Evolutionary conservation across 164 flowering plant genomes (phyloP).

Genomic region (Berberis vulgaris): DNA sequence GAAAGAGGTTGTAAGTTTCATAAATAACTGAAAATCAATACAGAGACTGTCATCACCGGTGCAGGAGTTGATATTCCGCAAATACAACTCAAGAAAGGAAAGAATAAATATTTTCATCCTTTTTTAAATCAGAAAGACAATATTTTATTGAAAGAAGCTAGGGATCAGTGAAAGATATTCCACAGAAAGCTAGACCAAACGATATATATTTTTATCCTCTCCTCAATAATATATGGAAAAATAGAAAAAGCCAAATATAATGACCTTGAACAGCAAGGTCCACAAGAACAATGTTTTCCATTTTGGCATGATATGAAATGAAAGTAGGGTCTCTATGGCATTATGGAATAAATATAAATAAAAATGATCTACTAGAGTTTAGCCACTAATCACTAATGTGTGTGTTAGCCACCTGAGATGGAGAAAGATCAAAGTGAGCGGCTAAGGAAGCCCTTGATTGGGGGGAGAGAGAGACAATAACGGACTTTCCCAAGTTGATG

Average conservation of each 20-base stretch:
- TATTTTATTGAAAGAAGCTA: background rate
- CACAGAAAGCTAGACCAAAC: background rate
- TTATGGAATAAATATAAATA: too few species aligned
- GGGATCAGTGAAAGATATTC: background rate
- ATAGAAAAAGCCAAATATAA: too few species aligned
- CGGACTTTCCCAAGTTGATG: constrained; percentile 51
- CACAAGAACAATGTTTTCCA: too few species aligned
- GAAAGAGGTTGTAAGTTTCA: constrained; percentile 72
- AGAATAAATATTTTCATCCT: background rate
- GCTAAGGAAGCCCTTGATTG: constrained; percentile 95
- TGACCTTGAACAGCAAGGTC: too few species aligned
- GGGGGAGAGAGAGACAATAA: constrained; percentile 81
- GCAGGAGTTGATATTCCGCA: background rate
- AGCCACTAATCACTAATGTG: background rate
- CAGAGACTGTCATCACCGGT: background rate
- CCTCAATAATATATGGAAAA: background rate
- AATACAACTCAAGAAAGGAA: background rate
- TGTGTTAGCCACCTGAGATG: constrained; percentile 41
- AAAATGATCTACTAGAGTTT: background rate
- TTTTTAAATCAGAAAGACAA: background rate
- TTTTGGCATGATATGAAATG: too few species aligned
- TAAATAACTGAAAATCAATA: constrained; percentile 48
- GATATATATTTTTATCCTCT: background rate
- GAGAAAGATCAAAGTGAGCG: constrained; percentile 70
- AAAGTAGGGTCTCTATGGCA: too few species aligned